Base-by-base conservation (phyloP, 2,329 filamentous ascomycete genomes). In the Claviceps sp. region DNA sequence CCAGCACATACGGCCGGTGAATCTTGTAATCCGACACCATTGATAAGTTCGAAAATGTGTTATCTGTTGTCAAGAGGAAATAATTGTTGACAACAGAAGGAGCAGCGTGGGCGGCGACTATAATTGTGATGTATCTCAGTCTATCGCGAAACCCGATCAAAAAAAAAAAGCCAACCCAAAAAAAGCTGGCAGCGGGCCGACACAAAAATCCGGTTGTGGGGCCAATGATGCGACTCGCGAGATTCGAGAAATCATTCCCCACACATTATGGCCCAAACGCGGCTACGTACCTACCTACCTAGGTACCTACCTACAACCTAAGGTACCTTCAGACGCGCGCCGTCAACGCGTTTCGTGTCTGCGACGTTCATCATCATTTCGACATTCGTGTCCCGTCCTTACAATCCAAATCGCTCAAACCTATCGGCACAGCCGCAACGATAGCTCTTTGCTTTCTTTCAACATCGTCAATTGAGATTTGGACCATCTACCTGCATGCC, bases 1-100 rank as follows among this genome's bases (percentile, higher is more conserved):
- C 77, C 56, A 85, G 68, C 53, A 82, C 74, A 60, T 79, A 82
- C n/a, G 81, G 80, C 67, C 75, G 75, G 62, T 83, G 78, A 52
- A 84, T 75, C 55, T 77, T 76, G 59, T 82, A 79, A 56, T 77
- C 76, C 45, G 76, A 75, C 57, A 77, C 72, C 78, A 82, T 82
- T 34, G 58, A 58, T 56, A 60, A 45, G 14, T 9, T 16, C 6
- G 38, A 11, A n/a, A 23, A 22, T 42, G 45, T 46, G 45, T 49
- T 47, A 3, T 14, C 36, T 47, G 16, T n/a, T 46, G 34, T 34
- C 52, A 49, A 37, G 23, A 23, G 36, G 1, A 5, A 17, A 23
- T 7, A n/a, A 11, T 14, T 39, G 39, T 20, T 45, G 36, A 29
- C 22, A 38, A 38, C 38, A 14, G n/a, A n/a, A n/a, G 22, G 14